These are phyloP conservation scores for Fomitopsis schrenkii DNA, from an alignment of 1,284 basidiomycete species.

Conservation along the genomic window DNA sequence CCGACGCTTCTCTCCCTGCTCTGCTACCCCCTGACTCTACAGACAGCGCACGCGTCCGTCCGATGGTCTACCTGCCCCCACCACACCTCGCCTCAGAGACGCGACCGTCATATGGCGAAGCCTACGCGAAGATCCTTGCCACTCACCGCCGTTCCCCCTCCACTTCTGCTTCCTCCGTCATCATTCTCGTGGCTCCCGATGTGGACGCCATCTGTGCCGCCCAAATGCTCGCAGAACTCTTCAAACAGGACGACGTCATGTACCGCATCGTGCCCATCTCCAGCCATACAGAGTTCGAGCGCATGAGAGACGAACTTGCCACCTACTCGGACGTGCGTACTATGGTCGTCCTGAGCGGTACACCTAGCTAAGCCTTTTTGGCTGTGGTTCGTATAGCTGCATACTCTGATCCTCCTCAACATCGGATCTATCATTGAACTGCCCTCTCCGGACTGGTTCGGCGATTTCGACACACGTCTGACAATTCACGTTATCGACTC, in stretches of 20 bases:
- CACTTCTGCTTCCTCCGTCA: conserved; percentile 76
- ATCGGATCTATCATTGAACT: conserved; percentile 90
- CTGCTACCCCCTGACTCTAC: background rate
- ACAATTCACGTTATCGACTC: conserved; percentile 94
- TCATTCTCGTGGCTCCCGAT: conserved; percentile 85
- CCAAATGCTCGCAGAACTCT: conserved; percentile 84
- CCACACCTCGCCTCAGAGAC: conserved; percentile 57
- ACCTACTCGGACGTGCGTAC: conserved; percentile 63
- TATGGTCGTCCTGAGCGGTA: background rate
- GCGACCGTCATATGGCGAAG: conserved; percentile 70
- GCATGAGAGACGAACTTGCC: conserved; percentile 63
- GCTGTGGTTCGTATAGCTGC: conserved; percentile 52
- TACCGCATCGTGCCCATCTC: conserved; percentile 92
- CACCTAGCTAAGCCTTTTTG: too few species aligned
- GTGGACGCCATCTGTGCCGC: conserved; percentile 90
- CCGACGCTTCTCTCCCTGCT: too few species aligned
- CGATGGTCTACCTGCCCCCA: conserved; percentile 69
- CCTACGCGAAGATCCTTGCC: conserved; percentile 74
- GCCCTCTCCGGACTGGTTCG: conserved; percentile 71
- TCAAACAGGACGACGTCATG: conserved; percentile 92
- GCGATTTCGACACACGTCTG: conserved; percentile 54
- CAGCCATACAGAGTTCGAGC: conserved; percentile 74
- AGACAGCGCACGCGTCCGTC: background rate
- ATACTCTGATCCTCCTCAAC: conserved; percentile 89
- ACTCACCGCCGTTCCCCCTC: conserved; percentile 71